Evolutionary conservation across 345 rosid genomes (phyloP).

Genomic region (Citrus sinensis): DVS_A1.0 CM039166.1:3604001-3604500

Average conservation of each 20-base stretch:
- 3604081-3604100: slow-evolving; percentile 41
- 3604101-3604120: slow-evolving; percentile 31
- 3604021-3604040: too few relatives aligned
- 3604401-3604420: neutral
- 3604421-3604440: too few relatives aligned
- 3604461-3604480: neutral
- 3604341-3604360: slow-evolving; percentile 4
- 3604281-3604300: neutral
- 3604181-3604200: slow-evolving; percentile 37
- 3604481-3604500: neutral
- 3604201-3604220: slow-evolving; percentile 34
- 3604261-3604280: slow-evolving; percentile 15
- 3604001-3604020: too few relatives aligned
- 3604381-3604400: neutral
- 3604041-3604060: neutral
- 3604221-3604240: neutral
- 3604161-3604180: slow-evolving; percentile 30
- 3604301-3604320: neutral
- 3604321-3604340: slow-evolving; percentile 2
- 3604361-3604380: neutral
- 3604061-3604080: slow-evolving; percentile 50
- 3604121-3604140: slow-evolving; percentile 37
- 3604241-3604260: neutral
- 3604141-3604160: slow-evolving; percentile 38
- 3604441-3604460: too few relatives aligned